A percentile compares a stretch with the other conserved stretches of the same genome.
phyloP scores from a whole-genome alignment of 495 filamentous ascomycete species.

The Xylaria curta region DNA sequence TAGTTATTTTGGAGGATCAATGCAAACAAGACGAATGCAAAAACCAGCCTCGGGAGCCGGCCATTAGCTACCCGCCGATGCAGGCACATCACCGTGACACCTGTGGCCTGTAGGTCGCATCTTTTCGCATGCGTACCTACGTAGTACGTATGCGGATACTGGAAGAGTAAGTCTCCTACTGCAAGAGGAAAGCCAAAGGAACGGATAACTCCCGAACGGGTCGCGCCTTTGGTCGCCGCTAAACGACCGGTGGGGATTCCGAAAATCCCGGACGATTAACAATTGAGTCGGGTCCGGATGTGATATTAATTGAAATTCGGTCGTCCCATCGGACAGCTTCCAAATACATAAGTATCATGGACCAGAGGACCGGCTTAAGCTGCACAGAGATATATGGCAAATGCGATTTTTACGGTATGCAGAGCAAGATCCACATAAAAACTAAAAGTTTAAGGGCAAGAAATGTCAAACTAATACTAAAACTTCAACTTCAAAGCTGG shows the following conservation, averaged over 20 bases:
- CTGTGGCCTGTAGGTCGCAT: background rate
- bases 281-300: background rate
- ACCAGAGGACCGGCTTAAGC: no score
- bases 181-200: constrained; percentile 9
- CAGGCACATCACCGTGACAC: constrained; percentile 7
- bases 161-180: background rate
- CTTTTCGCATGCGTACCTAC: background rate
- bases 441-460: no score
- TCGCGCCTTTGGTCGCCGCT: background rate
- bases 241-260: background rate
- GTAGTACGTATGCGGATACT: constrained; percentile 4
- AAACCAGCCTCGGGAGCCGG: background rate
- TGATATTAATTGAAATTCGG: constrained; percentile 1
- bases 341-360: background rate
- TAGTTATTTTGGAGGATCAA: background rate
- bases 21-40: background rate
- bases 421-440: no score
- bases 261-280: background rate
- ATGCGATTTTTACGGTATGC: no score
- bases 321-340: background rate
- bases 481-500: no score
- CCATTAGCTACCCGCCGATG: constrained; percentile 1
- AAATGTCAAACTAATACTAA: no score
- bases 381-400: no score
- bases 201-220: constrained; percentile 7